Base-by-base conservation (phyloP, 441 rosid genomes). In the Geranium incanum region DNA sequence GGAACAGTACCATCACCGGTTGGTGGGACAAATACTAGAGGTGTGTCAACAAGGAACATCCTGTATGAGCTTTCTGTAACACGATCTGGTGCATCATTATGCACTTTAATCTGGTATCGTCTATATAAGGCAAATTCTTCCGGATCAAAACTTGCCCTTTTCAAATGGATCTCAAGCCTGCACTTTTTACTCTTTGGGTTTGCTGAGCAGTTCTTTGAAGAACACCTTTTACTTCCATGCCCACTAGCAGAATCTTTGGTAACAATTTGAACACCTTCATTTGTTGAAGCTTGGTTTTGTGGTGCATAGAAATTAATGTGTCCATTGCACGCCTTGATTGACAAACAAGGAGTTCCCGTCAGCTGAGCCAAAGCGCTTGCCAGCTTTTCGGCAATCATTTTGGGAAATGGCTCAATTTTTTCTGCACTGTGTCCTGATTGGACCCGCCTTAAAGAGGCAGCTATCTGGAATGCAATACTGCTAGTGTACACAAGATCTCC, bases 41-140 rank as follows among this genome's bases (percentile, higher is more conserved):
- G 99, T 28, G 95, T 84, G 75, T 94, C 97, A 41, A 94, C 99
- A 73, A 94, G 82, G 84, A 92, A 92, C 79, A 80, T 83, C 81
- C 38, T 83, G 82, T 90, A 94, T 36, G 89, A 80, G 55, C 67
- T 66, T 79, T 89, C 89, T 36, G 88, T 82, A 69, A 94, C 85
- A 50, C 66, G 76, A 72, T 76, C 87, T 0, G 88, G 95, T 11
- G 77, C 11, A 72, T 90, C 97, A 57, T 89, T 79, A 73, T 94
- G 99, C 72, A 94, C 97, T 72, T 81, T 83, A 67, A 94, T 69
- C 85, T 94, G 99, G 81, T 92, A 94, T 70, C 75, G 75, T 82
- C 75, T 88, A 76, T 90, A 94, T 81, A 94, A 79, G 45, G 75
- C 83, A 81, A 77, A 92, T 82, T 94, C 99, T 78, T 90, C 88